Base-by-base conservation (phyloP, 805 yeast species). In the Blastobotrys peoriensis region DNA sequence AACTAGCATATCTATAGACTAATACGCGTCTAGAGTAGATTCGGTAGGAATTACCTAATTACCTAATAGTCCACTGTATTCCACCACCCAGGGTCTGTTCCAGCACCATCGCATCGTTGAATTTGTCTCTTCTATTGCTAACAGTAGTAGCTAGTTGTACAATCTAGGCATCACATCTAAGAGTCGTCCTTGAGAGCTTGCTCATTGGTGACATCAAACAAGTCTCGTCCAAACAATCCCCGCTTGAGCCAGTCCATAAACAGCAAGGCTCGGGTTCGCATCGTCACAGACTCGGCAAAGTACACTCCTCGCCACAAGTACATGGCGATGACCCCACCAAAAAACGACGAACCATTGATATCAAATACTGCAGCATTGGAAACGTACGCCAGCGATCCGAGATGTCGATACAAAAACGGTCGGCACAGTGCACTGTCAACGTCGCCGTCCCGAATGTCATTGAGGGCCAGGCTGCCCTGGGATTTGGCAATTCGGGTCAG, bases 331-430 rank as follows among this genome's bases (percentile, higher is more conserved):
- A 80, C 60, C 2, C 85, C 86, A 47, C 85, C 83, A 48, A 79
- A 76, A 48, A 77, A 72, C 25, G 80, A 69, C 54, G 75, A 75
- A 16, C 76, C 76, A 27, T 79, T 78, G 45, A 76, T 58, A 58
- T 80, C 86, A 58, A 80, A 79, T 21, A 79, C 84, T 2, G 86
- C 86, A 40, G 81, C 78, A 58, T 79, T 80, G 49, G 86, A 83
- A 47, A 81, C 71, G 51, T 81, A 81, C 3, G 86, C 86, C 52
- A 81, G 64, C 5, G 82, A 77, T 5, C 86, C 86, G 52, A 80
- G 63, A 58, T 81, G 85, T 39, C 69, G 73, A 63, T 80, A 81
- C 47, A 64, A 69, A 70, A 81, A 81, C 13, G 86, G 83, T 53
- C 71, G 70, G 52, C 68, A 68, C 40, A 75, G 66, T 16, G 74